phyloP scores from a whole-genome alignment of 108 stramenopile genomes.

The Discostella pseudostelligera region DNA sequence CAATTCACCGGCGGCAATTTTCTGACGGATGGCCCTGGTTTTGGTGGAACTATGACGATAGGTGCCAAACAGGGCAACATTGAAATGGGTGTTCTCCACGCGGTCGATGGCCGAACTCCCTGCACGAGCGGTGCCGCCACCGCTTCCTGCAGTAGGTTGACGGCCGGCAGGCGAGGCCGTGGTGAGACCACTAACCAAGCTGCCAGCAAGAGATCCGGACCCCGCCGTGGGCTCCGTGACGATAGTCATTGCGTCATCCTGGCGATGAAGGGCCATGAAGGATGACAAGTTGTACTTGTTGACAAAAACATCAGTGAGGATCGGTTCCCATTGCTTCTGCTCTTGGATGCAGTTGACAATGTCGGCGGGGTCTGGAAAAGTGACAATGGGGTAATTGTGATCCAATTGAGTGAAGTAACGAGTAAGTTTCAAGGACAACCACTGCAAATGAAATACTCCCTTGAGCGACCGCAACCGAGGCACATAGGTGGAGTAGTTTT shows the following conservation, averaged over 20 bases:
- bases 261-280: neutral
- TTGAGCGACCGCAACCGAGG: neutral
- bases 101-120: neutral
- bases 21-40: neutral
- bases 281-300: neutral
- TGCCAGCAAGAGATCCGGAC: neutral
- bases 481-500: neutral
- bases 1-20: neutral
- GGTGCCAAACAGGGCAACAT: neutral
- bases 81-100: neutral
- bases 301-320: neutral
- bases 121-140: neutral
- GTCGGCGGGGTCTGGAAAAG: neutral
- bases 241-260: neutral
- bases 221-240: neutral
- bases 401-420: neutral
- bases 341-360: neutral
- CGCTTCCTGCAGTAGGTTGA: neutral
- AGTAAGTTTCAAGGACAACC: neutral
- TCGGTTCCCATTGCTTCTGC: neutral
- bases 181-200: neutral
- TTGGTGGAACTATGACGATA: neutral
- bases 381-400: neutral
- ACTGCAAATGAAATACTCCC: conserved; percentile 2
- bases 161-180: no score